Evolutionary conservation across 257 asterid genomes (phyloP), one percentile per base, ranked within the genome.

Genomic region (Mentha longifolia): DNA sequence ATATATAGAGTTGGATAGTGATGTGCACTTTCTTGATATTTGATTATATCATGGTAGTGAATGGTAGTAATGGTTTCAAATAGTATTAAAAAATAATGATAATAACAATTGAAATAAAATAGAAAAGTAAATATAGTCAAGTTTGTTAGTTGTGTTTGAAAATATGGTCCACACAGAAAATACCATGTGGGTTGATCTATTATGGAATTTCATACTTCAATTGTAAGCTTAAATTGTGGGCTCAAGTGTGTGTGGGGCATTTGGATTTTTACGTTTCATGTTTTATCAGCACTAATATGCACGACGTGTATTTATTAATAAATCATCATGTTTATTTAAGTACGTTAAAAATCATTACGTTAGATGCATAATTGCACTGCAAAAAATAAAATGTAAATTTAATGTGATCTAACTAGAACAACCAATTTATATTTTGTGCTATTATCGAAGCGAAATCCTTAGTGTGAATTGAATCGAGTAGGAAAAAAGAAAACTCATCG

Each of bases 121-220:
- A 11, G 1, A 17, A 19, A 62, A 41, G 61, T 19, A 70, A 49
- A 49, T 12, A 5, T 5, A 50, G 71, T 67, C 61, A 60, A 63
- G 68, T 43, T 46, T 43, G 59, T 65, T 59, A 35, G 45, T 39
- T 52, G 60, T 28, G 74, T 68, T 39, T 50, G 11, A 35, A 65
- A 60, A 67, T 47, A 73, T 73, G 77, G 69, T 39, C 70, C 79
- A 74, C 70, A 22, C 1, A 3, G 71, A 56, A 71, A 30, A 63
- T 49, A 57, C 56, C 75, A 70, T 66, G 78, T 74, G 79, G 60
- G 16, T 28, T 61, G 50, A 71, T 71, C 39, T 28, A 25, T 70
- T 43, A 14, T 63, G 14, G 3, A 70, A 11, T 39, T 16, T 43
- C 47, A 28, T 20, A 0, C n/a, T 50, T 67, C 6, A 67, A 16